Percentiles rank a stretch among this genome's conserved stretches.
These are phyloP conservation scores for Leccinum uliginosum DNA, from an alignment of 768 basidiomycete species.

Conservation along the genomic window DNA sequence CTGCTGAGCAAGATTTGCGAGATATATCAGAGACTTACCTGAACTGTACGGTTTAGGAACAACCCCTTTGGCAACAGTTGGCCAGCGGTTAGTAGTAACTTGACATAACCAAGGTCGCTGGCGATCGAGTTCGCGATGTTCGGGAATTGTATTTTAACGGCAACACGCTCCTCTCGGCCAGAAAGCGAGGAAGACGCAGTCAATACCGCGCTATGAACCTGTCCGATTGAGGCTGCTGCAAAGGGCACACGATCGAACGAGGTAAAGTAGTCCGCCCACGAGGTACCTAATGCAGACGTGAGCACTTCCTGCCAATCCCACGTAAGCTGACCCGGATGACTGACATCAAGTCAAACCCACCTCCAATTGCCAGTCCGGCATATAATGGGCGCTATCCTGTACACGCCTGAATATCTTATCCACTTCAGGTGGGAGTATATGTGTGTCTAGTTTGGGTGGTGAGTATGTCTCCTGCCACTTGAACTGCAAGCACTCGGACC, in stretches of 20 bases:
- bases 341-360: constrained; percentile 35
- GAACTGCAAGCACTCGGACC: constrained; percentile 35
- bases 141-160: constrained; percentile 94
- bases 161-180: constrained; percentile 53
- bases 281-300: constrained; percentile 60
- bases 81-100: constrained; percentile 75
- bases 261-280: constrained; percentile 69
- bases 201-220: constrained; percentile 81
- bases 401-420: constrained; percentile 87
- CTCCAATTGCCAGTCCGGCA: constrained; percentile 99
- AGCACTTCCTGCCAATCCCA: constrained; percentile 57
- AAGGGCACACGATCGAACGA: constrained; percentile 84
- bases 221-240: constrained; percentile 95
- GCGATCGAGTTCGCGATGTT: constrained; percentile 83
- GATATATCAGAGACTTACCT: constrained; percentile 37
- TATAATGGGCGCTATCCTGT: constrained; percentile 95
- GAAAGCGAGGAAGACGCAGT: constrained; percentile 49
- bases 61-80: constrained; percentile 81
- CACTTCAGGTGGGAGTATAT: constrained; percentile 80
- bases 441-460: constrained; percentile 58
- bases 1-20: background rate
- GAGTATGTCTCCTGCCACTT: background rate
- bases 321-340: background rate
- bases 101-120: constrained; percentile 84
- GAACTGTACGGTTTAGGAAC: constrained; percentile 84